A percentile compares a stretch with the other conserved stretches of the same genome.
Evolutionary conservation across 148 eudicot genomes (phyloP).

Genomic region (Limonium bicolor): DNA sequence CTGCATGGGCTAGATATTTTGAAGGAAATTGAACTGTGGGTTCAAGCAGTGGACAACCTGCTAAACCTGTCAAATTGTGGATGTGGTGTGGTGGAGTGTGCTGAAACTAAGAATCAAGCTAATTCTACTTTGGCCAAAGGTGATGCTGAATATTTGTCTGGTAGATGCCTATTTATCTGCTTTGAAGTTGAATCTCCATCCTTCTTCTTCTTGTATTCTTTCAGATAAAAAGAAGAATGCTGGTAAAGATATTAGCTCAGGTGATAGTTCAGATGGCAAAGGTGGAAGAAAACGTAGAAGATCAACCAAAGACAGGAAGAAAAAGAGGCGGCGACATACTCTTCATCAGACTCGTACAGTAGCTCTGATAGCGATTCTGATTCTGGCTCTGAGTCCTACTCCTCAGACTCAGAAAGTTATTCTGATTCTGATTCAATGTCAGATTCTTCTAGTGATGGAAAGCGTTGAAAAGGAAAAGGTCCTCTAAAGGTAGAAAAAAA

Average conservation of each 20-base stretch:
- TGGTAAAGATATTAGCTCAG: constrained; percentile 29
- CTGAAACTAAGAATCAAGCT: constrained; percentile 25
- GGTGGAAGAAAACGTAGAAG: constrained; percentile 34
- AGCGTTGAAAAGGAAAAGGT: constrained; percentile 61
- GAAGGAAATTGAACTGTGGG: constrained; percentile 74
- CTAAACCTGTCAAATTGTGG: constrained; percentile 48
- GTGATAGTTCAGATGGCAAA: constrained; percentile 47
- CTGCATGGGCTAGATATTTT: constrained; percentile 70
- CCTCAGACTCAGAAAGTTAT: constrained; percentile 33
- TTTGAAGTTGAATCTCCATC: too few relatives aligned
- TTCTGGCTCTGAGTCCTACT: constrained; percentile 23
- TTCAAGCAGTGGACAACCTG: constrained; percentile 47
- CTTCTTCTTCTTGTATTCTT: constrained; percentile 5
- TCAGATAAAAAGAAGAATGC: constrained; percentile 48
- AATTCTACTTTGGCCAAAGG: constrained; percentile 47
- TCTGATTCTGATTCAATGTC: constrained; percentile 41
- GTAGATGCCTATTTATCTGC: too few relatives aligned
- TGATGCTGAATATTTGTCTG: constrained; percentile 11
- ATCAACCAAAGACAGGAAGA: constrained; percentile 39
- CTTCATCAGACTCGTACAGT: constrained; percentile 74
- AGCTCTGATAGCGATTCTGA: constrained; percentile 12
- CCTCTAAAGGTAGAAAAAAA: constrained; percentile 30
- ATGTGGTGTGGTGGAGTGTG: constrained; percentile 72
- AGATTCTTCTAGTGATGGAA: constrained; percentile 49
- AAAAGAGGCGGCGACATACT: constrained; percentile 57